Evolutionary conservation across 305 asterid species (phyloP).

Genomic region (Fraxinus xanthoxyloides): DNA sequence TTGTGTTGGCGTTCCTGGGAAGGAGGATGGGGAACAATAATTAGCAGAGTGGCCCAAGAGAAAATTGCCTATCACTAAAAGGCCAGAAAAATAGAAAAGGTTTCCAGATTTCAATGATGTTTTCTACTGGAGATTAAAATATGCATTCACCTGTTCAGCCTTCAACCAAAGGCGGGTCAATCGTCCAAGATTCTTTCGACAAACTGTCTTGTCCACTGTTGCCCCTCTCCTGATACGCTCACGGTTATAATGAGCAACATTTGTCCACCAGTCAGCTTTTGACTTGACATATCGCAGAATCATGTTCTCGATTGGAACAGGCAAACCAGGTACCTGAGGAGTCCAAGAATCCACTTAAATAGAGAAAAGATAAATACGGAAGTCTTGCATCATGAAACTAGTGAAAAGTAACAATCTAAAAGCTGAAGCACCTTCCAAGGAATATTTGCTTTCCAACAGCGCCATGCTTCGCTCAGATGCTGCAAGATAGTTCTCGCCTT

Average conservation of each 20-base stretch:
- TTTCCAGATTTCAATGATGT: neutral
- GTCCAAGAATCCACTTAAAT: slow-evolving; percentile 2
- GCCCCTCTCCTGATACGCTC: slow-evolving; percentile 99
- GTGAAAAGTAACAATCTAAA: slow-evolving; percentile 2
- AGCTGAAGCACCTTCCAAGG: slow-evolving; percentile 79
- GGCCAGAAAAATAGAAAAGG: neutral
- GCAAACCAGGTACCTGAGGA: slow-evolving; percentile 82
- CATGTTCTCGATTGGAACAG: slow-evolving; percentile 99
- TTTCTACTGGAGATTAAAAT: neutral
- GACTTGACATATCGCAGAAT: slow-evolving; percentile 97
- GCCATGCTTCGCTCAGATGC: slow-evolving; percentile 99
- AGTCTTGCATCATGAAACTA: neutral
- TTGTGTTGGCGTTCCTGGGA: slow-evolving; percentile 92
- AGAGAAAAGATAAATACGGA: neutral
- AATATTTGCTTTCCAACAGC: slow-evolving; percentile 99
- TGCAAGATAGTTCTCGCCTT: slow-evolving; percentile 98
- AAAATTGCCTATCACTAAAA: neutral
- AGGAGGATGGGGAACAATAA: neutral
- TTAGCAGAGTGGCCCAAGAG: neutral
- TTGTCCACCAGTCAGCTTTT: slow-evolving; percentile 99
- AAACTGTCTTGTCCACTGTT: slow-evolving; percentile 97
- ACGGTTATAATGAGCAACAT: slow-evolving; percentile 97
- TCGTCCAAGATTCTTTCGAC: slow-evolving; percentile 97
- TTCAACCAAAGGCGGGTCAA: slow-evolving; percentile 99
- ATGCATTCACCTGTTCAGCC: slow-evolving; percentile 77